A percentile compares a stretch with the other conserved stretches of the same genome.
These are phyloP conservation scores for Globisporangium echinulatum DNA, from an alignment of 352 stramenopile genomes.

Conservation along the genomic window DNA sequence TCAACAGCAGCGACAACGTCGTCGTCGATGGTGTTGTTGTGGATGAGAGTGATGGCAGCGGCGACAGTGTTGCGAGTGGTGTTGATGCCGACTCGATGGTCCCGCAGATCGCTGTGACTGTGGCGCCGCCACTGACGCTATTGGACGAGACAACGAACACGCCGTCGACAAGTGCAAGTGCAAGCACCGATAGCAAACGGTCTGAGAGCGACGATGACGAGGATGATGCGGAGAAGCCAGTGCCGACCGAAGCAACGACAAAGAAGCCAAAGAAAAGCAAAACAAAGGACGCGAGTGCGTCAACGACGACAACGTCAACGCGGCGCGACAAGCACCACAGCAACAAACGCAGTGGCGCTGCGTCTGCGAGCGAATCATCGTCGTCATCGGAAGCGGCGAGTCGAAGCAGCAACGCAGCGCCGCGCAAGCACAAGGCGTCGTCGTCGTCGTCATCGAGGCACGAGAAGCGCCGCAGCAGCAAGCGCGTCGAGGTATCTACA, in stretches of 20 bases:
- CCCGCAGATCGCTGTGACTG: not conserved
- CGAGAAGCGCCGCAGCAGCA: not conserved
- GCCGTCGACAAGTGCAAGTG: slow-evolving; percentile 1
- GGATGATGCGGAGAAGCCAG: not conserved
- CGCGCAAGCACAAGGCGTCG: slow-evolving; percentile 8
- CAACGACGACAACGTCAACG: slow-evolving; percentile 1
- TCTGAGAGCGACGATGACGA: slow-evolving; percentile 11
- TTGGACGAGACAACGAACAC: not conserved
- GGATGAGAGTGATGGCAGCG: not conserved
- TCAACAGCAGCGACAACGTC: not conserved
- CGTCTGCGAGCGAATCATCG: slow-evolving; percentile 2
- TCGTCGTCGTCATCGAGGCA: not conserved
- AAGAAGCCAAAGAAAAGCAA: slow-evolving; percentile 1
- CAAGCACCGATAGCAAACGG: not conserved
- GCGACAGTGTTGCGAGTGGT: not conserved
- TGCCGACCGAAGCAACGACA: not conserved
- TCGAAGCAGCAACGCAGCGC: not conserved
- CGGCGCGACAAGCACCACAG: slow-evolving; percentile 2
- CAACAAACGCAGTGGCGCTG: not conserved
- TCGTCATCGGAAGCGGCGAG: not conserved
- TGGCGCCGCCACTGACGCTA: not conserved
- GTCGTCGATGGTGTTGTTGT: not conserved
- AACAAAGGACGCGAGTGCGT: slow-evolving; percentile 1
- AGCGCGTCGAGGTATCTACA: not conserved
- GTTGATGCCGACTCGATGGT: not conserved